phyloP scores from a whole-genome alignment of 345 rosid genomes.

The Geranium rotundifolium region DNA sequence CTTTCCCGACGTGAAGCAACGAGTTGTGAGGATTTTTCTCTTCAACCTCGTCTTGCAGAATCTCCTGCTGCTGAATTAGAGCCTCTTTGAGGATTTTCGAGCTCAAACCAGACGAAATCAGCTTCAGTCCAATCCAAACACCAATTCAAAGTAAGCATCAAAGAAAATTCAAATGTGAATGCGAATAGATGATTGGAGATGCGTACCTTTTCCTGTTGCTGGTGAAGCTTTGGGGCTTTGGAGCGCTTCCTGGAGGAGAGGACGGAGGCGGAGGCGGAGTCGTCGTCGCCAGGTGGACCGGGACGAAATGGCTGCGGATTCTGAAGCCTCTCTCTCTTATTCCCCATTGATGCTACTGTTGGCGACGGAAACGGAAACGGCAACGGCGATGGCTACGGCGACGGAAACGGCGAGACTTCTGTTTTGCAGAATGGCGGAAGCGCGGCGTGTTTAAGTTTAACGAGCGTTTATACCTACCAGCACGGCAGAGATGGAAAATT shows the following conservation, averaged over 20 bases:
- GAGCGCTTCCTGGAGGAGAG: constrained; percentile 49
- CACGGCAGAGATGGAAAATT: not conserved
- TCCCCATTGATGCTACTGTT: constrained; percentile 14
- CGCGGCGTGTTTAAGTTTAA: not conserved
- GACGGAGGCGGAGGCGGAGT: constrained; percentile 20
- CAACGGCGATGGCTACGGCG: not conserved
- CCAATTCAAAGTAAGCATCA: not conserved
- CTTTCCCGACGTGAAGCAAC: constrained; percentile 29
- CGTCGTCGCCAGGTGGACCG: constrained; percentile 16
- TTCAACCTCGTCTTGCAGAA: constrained; percentile 50
- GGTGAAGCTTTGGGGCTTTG: constrained; percentile 58
- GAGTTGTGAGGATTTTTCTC: constrained; percentile 20
- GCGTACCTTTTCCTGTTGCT: constrained; percentile 37
- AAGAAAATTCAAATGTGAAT: not conserved
- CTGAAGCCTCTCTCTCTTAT: constrained; percentile 50
- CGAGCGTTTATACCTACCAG: not conserved
- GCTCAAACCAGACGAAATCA: constrained; percentile 60
- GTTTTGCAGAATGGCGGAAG: not conserved
- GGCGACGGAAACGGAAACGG: not conserved
- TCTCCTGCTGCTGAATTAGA: constrained; percentile 69
- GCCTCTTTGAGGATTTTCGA: constrained; percentile 81
- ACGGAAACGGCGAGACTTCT: not conserved
- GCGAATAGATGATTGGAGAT: not conserved
- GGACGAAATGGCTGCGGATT: constrained; percentile 58
- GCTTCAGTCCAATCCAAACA: constrained; percentile 16